These are phyloP conservation scores for Neurospora sublineolata DNA, from an alignment of 495 filamentous ascomycete species.

Conservation along the genomic window DNA sequence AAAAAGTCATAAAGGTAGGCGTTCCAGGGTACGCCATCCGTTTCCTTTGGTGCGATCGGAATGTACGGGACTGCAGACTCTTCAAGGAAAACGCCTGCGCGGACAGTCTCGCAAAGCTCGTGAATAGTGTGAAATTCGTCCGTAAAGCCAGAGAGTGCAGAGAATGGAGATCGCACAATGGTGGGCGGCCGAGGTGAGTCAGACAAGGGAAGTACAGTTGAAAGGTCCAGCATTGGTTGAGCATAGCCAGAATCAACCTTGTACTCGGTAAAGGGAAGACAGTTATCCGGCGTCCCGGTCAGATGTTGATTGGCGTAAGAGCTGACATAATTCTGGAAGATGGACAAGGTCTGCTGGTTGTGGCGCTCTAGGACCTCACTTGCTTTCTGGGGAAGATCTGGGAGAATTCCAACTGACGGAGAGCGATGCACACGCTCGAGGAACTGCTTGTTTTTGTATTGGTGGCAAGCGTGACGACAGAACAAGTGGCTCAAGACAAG, in stretches of 20 bases:
- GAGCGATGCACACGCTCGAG: constrained; percentile 35
- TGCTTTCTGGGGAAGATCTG: constrained; percentile 48
- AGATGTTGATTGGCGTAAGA: constrained; percentile 58
- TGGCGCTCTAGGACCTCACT: constrained; percentile 43
- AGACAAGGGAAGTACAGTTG: not conserved
- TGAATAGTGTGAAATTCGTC: constrained; percentile 50
- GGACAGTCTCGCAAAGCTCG: constrained; percentile 50
- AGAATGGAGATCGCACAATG: constrained; percentile 50
- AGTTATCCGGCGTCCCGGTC: constrained; percentile 29
- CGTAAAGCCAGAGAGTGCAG: constrained; percentile 54
- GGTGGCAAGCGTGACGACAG: constrained; percentile 12
- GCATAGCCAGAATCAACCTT: not conserved
- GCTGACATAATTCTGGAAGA: constrained; percentile 55
- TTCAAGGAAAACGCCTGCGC: constrained; percentile 60
- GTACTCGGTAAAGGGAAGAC: constrained; percentile 46
- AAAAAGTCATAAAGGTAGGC: constrained; percentile 68
- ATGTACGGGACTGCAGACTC: constrained; percentile 58
- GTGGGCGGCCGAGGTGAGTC: constrained; percentile 1
- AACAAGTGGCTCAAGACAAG: constrained; percentile 61
- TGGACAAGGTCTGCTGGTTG: constrained; percentile 48
- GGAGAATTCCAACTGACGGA: constrained; percentile 50
- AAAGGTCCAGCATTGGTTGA: not conserved
- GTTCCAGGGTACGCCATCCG: constrained; percentile 40
- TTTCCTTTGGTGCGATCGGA: constrained; percentile 41
- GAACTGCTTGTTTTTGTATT: constrained; percentile 9